These are phyloP conservation scores for Suillus clintonianus DNA, from an alignment of 768 basidiomycete genomes.

Conservation along the genomic window DNA sequence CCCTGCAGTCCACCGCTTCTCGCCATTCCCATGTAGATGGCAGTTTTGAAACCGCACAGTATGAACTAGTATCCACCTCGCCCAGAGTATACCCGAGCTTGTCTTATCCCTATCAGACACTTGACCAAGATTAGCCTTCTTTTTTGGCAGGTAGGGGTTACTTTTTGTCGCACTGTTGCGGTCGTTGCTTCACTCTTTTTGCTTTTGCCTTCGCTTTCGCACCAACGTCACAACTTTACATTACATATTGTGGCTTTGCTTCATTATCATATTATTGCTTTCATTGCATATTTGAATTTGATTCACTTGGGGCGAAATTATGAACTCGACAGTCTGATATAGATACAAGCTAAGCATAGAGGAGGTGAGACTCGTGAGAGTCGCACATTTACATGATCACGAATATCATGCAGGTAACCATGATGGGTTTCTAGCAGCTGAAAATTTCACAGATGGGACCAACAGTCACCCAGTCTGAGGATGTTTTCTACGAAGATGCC, in stretches of 20 bases:
- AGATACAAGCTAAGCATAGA: background rate
- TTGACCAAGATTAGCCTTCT: conserved; percentile 42
- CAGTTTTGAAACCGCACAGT: conserved; percentile 66
- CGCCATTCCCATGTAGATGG: conserved; percentile 34
- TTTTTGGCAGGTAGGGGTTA: background rate
- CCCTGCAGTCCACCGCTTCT: conserved; percentile 23
- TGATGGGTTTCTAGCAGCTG: background rate
- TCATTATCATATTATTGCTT: conserved; percentile 2
- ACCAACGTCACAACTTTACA: background rate
- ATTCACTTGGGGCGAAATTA: background rate
- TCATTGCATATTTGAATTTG: background rate
- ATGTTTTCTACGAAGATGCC: too few species aligned
- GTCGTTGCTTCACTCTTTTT: background rate
- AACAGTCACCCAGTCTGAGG: conserved; percentile 16
- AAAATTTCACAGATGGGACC: background rate
- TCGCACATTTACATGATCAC: background rate
- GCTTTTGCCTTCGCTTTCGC: background rate
- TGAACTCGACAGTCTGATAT: background rate
- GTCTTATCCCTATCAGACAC: conserved; percentile 58
- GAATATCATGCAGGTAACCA: background rate
- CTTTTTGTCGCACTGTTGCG: background rate
- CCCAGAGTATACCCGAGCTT: conserved; percentile 47
- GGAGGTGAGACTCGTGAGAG: background rate
- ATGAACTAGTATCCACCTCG: conserved; percentile 57
- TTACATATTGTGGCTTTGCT: background rate